phyloP scores from a whole-genome alignment of 352 stramenopile species.

The Pythium plurisporium region DNA sequence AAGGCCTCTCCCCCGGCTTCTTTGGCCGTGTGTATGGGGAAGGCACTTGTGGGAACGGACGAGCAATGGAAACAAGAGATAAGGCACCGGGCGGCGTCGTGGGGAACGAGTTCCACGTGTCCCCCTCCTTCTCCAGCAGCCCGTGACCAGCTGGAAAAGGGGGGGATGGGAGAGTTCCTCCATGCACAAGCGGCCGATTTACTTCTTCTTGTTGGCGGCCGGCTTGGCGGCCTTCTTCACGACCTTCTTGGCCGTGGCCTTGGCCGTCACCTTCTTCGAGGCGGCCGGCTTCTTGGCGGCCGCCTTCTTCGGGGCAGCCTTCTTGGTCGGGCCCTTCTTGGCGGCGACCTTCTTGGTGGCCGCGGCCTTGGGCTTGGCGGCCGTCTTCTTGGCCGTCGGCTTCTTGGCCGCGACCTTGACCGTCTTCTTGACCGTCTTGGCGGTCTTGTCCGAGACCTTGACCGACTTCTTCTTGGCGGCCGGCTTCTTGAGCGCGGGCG shows the following conservation, averaged over 20 bases:
- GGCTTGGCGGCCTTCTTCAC: slow-evolving; percentile 36
- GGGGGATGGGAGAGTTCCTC: too few species aligned
- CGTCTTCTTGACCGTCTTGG: slow-evolving; percentile 39
- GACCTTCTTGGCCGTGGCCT: slow-evolving; percentile 31
- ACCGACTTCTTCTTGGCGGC: slow-evolving; percentile 52
- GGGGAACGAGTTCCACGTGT: too few species aligned
- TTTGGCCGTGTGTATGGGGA: too few species aligned
- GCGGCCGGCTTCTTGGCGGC: slow-evolving; percentile 19
- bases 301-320: slow-evolving; percentile 34
- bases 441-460: slow-evolving; percentile 56
- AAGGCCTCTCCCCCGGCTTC: too few species aligned
- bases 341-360: slow-evolving; percentile 56
- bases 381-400: slow-evolving; percentile 38
- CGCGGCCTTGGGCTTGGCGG: slow-evolving; percentile 29
- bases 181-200: slow-evolving; percentile 17
- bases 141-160: too few species aligned
- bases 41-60: too few species aligned
- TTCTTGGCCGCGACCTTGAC: slow-evolving; percentile 33
- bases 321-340: slow-evolving; percentile 69
- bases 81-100: too few species aligned
- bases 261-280: slow-evolving; percentile 32
- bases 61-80: neutral
- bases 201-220: slow-evolving; percentile 45
- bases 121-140: too few species aligned
- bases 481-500: slow-evolving; percentile 61